Conservation (phyloP, 257 asterid species). For the Salvia hispanica region DNA sequence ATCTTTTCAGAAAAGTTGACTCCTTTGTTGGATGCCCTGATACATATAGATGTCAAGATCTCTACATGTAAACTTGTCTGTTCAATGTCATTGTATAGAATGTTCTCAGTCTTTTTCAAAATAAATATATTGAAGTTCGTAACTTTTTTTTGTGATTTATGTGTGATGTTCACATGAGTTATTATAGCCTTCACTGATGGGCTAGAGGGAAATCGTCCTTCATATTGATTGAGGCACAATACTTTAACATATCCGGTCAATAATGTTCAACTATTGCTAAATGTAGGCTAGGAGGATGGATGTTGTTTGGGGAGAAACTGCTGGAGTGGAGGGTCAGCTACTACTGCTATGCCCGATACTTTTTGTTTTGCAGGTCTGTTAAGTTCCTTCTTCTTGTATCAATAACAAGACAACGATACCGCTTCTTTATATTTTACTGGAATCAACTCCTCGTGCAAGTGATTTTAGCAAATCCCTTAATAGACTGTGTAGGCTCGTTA, state of each 20-base stretch:
- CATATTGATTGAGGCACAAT: constrained; percentile 6
- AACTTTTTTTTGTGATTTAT: constrained; percentile 20
- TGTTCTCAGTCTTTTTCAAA: too few relatives aligned
- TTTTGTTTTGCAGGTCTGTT: constrained; percentile 72
- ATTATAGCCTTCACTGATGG: constrained; percentile 13
- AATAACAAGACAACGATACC: neutral
- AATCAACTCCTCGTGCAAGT: neutral
- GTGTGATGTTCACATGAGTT: constrained; percentile 28
- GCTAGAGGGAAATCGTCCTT: constrained; percentile 17
- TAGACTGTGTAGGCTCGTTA: constrained; percentile 26
- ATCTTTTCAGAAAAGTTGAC: constrained; percentile 3
- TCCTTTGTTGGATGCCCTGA: constrained; percentile 9
- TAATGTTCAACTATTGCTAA: constrained; percentile 16
- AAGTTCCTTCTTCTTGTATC: constrained; percentile 11
- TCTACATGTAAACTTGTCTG: constrained; percentile 14
- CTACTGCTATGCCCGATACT: constrained; percentile 72
- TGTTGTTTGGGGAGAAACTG: constrained; percentile 98
- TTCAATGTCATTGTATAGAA: constrained; percentile 2
- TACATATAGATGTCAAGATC: constrained; percentile 12
- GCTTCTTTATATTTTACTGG: neutral
- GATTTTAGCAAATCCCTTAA: neutral
- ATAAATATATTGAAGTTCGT: neutral
- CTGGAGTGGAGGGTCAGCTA: constrained; percentile 94
- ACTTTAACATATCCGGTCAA: constrained; percentile 16
- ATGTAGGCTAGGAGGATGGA: constrained; percentile 95